phyloP scores from a whole-genome alignment of 495 filamentous ascomycete genomes.

The Talaromyces liani region DNA sequence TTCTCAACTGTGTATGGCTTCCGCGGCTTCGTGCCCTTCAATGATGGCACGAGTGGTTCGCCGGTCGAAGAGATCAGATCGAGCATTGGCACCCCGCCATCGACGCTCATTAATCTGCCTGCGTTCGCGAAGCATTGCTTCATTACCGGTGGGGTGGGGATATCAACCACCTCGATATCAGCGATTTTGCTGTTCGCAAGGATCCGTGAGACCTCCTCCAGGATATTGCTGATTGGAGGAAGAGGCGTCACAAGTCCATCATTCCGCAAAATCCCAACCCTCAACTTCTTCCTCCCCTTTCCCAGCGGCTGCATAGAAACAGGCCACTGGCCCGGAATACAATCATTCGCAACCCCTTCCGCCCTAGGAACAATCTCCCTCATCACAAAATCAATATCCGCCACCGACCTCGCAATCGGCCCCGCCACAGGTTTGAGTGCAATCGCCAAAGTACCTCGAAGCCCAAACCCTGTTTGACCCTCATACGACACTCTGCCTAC shows the following conservation, averaged over 20 bases:
- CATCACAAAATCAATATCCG: constrained; percentile 42
- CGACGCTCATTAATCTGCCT: constrained; percentile 49
- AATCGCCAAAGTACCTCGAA: constrained; percentile 25
- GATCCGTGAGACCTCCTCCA: constrained; percentile 42
- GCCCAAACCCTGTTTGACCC: constrained; percentile 34
- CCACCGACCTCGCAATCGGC: constrained; percentile 36
- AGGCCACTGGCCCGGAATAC: constrained; percentile 42
- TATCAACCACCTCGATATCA: constrained; percentile 46
- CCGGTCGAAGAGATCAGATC: constrained; percentile 43
- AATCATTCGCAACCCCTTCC: constrained; percentile 41
- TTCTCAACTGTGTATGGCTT: constrained; percentile 31
- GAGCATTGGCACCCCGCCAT: constrained; percentile 46
- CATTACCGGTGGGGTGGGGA: constrained; percentile 40
- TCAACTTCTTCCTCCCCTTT: constrained; percentile 21
- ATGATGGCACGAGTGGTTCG: constrained; percentile 55
- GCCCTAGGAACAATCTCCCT: constrained; percentile 40
- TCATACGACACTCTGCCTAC: constrained; percentile 46
- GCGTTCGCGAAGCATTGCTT: constrained; percentile 46
- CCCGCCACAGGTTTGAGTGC: constrained; percentile 43
- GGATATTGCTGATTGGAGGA: constrained; percentile 46
- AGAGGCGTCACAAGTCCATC: constrained; percentile 53
- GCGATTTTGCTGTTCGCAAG: constrained; percentile 27
- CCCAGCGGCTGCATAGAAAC: background rate
- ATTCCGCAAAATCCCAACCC: constrained; percentile 47
- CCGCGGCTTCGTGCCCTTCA: constrained; percentile 38